These are phyloP conservation scores for Claviceps pazoutovae DNA, from an alignment of 2,329 filamentous ascomycete genomes.

Conservation along the genomic window DNA sequence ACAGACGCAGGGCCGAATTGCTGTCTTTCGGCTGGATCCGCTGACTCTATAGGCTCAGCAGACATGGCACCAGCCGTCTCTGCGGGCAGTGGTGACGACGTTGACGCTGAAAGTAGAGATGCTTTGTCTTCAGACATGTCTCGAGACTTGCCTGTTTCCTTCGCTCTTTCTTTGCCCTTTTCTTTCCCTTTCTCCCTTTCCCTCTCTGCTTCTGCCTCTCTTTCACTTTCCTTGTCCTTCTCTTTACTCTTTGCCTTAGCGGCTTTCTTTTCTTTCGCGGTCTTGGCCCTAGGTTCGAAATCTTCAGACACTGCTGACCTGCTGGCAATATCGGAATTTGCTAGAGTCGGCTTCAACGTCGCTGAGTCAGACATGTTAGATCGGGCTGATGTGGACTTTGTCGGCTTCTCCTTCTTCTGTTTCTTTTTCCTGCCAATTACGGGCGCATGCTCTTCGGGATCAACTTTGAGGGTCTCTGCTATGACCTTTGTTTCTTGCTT, in stretches of 20 bases:
- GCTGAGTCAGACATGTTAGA: slow-evolving; percentile 2
- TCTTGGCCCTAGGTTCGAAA: slow-evolving; percentile 15
- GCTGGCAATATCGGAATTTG: background rate
- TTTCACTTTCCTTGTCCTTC: slow-evolving; percentile 8
- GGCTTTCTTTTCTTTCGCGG: slow-evolving; percentile 17
- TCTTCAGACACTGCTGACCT: slow-evolving; percentile 5
- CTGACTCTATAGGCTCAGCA: slow-evolving; percentile 6
- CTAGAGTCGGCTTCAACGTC: background rate
- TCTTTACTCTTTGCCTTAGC: slow-evolving; percentile 18
- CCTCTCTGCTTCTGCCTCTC: slow-evolving; percentile 2
- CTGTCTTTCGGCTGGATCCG: slow-evolving; percentile 15
- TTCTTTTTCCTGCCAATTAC: slow-evolving; percentile 75
- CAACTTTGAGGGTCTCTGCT: slow-evolving; percentile 33
- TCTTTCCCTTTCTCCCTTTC: slow-evolving; percentile 1
- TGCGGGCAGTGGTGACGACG: slow-evolving; percentile 5
- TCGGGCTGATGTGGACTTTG: slow-evolving; percentile 10
- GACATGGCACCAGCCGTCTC: slow-evolving; percentile 9
- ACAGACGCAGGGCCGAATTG: slow-evolving; percentile 20
- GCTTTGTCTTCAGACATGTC: slow-evolving; percentile 2
- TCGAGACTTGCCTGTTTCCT: slow-evolving; percentile 2
- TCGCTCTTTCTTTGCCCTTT: background rate
- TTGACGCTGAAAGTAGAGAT: slow-evolving; percentile 4
- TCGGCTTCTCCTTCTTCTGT: slow-evolving; percentile 57
- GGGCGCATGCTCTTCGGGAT: slow-evolving; percentile 50
- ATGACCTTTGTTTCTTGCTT: slow-evolving; percentile 48